phyloP scores from a whole-genome alignment of 805 yeast species.

The Diddensiella santjacobensis region DNA sequence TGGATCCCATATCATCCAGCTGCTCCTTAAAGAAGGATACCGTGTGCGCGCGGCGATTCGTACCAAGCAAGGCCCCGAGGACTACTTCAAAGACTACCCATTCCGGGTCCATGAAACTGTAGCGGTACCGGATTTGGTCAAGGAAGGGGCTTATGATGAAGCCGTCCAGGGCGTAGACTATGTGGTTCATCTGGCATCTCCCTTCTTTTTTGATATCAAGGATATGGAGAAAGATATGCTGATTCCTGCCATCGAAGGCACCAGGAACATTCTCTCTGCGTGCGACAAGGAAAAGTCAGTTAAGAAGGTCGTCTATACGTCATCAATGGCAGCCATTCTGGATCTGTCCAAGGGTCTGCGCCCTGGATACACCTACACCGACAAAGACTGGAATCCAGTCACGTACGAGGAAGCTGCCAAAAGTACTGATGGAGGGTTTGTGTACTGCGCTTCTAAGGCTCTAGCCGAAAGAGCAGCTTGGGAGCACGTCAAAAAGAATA shows the following conservation, averaged over 20 bases:
- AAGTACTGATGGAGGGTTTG: slow-evolving; percentile 15
- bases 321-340: slow-evolving; percentile 35
- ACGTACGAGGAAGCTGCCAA: slow-evolving; percentile 20
- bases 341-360: slow-evolving; percentile 23
- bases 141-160: slow-evolving; percentile 44
- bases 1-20: slow-evolving; percentile 41
- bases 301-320: slow-evolving; percentile 42
- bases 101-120: slow-evolving; percentile 16
- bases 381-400: slow-evolving; percentile 38
- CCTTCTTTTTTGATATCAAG: slow-evolving; percentile 32
- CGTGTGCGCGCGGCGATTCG: slow-evolving; percentile 49
- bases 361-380: slow-evolving; percentile 26
- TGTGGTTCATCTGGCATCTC: slow-evolving; percentile 42
- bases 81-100: not conserved
- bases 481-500: slow-evolving; percentile 39
- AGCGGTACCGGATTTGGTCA: slow-evolving; percentile 34
- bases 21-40: slow-evolving; percentile 39
- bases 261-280: slow-evolving; percentile 36
- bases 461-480: slow-evolving; percentile 58
- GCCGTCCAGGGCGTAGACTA: slow-evolving; percentile 36
- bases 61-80: slow-evolving; percentile 45
- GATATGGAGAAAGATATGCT: slow-evolving; percentile 39
- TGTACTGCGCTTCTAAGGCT: slow-evolving; percentile 42
- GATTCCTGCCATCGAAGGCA: slow-evolving; percentile 45
- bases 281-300: slow-evolving; percentile 30